Conservation (phyloP, 208 protist genomes). For the Trypanosoma platydactyli region DNA sequence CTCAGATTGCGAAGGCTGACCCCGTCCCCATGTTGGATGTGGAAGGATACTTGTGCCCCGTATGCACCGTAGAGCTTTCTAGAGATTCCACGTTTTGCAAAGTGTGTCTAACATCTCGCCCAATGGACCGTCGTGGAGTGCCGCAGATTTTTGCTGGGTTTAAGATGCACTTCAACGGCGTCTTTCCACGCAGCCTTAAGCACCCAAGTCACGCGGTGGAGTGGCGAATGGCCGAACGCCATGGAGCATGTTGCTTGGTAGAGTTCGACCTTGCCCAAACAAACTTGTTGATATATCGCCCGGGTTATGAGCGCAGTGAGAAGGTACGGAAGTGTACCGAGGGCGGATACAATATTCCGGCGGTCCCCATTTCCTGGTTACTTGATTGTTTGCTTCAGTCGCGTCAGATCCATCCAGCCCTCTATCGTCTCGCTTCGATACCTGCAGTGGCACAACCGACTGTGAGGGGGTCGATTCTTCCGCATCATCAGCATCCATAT, state of each 20-base stretch:
- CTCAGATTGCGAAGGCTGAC: slow-evolving; percentile 9
- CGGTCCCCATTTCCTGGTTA: slow-evolving; percentile 85
- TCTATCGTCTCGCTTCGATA: slow-evolving; percentile 70
- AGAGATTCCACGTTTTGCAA: slow-evolving; percentile 57
- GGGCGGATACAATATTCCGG: slow-evolving; percentile 44
- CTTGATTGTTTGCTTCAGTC: slow-evolving; percentile 88
- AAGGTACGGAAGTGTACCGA: slow-evolving; percentile 81
- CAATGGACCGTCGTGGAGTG: slow-evolving; percentile 65
- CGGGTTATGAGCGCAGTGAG: slow-evolving; percentile 89
- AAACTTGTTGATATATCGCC: slow-evolving; percentile 80
- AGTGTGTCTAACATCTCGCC: slow-evolving; percentile 65
- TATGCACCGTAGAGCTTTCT: slow-evolving; percentile 54
- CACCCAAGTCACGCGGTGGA: slow-evolving; percentile 88
- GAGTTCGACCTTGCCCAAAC: slow-evolving; percentile 59
- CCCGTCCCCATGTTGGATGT: slow-evolving; percentile 9
- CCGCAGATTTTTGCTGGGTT: slow-evolving; percentile 87
- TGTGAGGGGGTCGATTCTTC: slow-evolving; percentile 56
- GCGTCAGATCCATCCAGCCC: slow-evolving; percentile 74
- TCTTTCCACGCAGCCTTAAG: slow-evolving; percentile 77
- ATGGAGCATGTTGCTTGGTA: slow-evolving; percentile 70
- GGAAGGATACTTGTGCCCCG: slow-evolving; percentile 55
- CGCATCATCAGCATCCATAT: slow-evolving; percentile 87
- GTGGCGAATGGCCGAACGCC: slow-evolving; percentile 90
- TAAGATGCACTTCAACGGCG: slow-evolving; percentile 88
- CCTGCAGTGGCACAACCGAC: slow-evolving; percentile 76